Base-by-base conservation (phyloP, 805 yeast genomes). In the Maudiozyma serrabonitensis region DNA sequence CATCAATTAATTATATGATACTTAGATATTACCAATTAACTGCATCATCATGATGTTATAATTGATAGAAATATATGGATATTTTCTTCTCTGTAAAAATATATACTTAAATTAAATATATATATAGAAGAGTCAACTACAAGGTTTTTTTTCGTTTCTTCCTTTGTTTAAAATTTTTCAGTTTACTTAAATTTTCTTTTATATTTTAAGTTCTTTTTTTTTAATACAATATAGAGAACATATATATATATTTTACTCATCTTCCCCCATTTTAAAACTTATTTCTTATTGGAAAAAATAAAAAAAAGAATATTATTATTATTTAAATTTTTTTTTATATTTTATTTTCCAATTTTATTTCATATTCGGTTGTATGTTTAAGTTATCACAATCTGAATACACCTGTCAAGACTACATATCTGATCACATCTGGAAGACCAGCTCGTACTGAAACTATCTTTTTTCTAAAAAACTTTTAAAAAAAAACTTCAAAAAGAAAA, bases 381-480 rank as follows among this genome's bases (percentile, higher is more conserved):
- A 56, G 51, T 58, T 59, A 46, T 61, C 62, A 43, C 52, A 56
- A 56, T 62, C 67, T 40, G 53, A 56, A 56, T 62, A 58, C 59
- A 73, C 75, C 56, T 70, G 75, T 58, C 73, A 71, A 67, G 76
- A 72, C 71, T 73, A 73, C 64, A 64, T 72, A 52, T 70, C 75
- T 56, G 76, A 75, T 64, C 78, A 74, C 67, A 69, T 75, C 64
- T 75, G 79, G 79, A 75, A 74, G 61, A 73, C 76, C 55, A 69
- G 63, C 63, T 68, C 70, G 61, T 66, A 66, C 55, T 72, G 62
- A 63, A 42, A 48, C 16, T 9, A 8, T 28, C 4, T 28, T 28
- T 35, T 35, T 35, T n/a, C 15, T 35, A n/a, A 35, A 15, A 35
- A 31, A 31, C 13, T 35, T 34, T 34, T 35, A 35, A 15, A 13